A percentile compares a stretch with the other conserved stretches of the same genome.
Evolutionary conservation across 345 rosid species (phyloP).

Genomic region (Eucalyptus virginea): DNA sequence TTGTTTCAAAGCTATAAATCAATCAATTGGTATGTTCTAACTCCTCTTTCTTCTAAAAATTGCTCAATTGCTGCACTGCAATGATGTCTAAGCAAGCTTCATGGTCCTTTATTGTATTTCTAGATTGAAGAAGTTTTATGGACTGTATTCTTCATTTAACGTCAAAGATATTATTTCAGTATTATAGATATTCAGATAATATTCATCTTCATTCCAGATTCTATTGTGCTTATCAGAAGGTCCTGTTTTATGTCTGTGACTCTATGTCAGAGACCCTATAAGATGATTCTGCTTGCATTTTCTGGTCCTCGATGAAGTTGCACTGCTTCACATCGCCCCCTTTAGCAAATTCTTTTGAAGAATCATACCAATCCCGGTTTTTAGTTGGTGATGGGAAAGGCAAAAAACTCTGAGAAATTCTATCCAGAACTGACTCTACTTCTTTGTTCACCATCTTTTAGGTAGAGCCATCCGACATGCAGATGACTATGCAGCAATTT

Average conservation of each 20-base stretch:
- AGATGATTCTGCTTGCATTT: neutral
- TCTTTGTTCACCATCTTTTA: neutral
- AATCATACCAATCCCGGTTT: neutral
- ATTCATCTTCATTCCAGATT: neutral
- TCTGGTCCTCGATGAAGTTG: neutral
- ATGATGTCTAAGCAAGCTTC: neutral
- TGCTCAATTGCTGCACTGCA: neutral
- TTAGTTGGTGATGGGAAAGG: neutral
- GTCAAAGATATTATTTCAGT: neutral
- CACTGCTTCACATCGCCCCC: neutral
- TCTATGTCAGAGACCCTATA: neutral
- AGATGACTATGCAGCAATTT: constrained; percentile 78
- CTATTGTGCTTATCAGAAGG: neutral
- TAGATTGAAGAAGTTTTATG: neutral
- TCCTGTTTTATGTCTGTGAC: neutral
- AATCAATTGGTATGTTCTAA: constrained; percentile 65
- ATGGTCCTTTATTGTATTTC: neutral
- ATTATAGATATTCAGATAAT: neutral
- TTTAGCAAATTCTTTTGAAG: neutral
- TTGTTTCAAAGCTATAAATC: constrained; percentile 97
- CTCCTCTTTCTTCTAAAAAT: neutral
- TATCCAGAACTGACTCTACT: neutral
- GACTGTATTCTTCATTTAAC: neutral
- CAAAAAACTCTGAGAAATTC: neutral
- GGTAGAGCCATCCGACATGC: constrained; percentile 87